Conservation (phyloP, 1,139 yeast species). For the Pichia cactophila region DNA sequence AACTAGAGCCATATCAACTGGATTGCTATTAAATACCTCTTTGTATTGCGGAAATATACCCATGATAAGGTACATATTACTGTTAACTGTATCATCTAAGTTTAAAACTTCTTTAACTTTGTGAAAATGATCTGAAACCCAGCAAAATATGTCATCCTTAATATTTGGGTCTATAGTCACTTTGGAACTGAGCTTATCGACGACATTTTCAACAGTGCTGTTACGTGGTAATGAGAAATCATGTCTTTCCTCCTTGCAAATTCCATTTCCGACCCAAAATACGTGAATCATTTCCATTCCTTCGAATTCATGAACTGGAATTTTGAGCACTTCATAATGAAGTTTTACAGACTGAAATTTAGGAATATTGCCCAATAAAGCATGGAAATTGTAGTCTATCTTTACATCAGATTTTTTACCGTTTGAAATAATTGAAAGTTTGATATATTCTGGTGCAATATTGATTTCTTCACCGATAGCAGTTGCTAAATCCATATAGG, state of each 20-base stretch:
- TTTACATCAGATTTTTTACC: conserved; percentile 9
- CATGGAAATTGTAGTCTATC: conserved; percentile 41
- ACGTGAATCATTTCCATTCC: conserved; percentile 58
- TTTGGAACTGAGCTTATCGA: conserved; percentile 49
- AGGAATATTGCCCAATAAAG: conserved; percentile 43
- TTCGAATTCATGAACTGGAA: conserved; percentile 72
- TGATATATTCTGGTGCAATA: conserved; percentile 55
- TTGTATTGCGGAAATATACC: conserved; percentile 35
- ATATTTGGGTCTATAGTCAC: conserved; percentile 45
- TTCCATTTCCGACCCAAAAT: conserved; percentile 54
- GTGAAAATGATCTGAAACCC: conserved; percentile 42
- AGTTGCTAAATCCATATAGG: conserved; percentile 52
- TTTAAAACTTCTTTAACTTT: conserved; percentile 34
- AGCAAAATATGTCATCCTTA: conserved; percentile 47
- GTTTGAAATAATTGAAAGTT: conserved; percentile 46
- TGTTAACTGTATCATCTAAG: conserved; percentile 31
- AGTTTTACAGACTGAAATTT: conserved; percentile 19
- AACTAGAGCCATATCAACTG: conserved; percentile 27
- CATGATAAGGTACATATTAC: conserved; percentile 19
- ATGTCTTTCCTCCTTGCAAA: conserved; percentile 57
- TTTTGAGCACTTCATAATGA: conserved; percentile 62
- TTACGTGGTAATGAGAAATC: conserved; percentile 64
- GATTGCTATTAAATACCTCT: conserved; percentile 11
- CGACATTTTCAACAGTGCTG: conserved; percentile 50
- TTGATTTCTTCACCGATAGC: conserved; percentile 48